A percentile compares a stretch with the other conserved stretches of the same genome.
These are phyloP conservation scores for Austroboletus eburneus DNA, from an alignment of 768 basidiomycete genomes.

Conservation along the genomic window DNA sequence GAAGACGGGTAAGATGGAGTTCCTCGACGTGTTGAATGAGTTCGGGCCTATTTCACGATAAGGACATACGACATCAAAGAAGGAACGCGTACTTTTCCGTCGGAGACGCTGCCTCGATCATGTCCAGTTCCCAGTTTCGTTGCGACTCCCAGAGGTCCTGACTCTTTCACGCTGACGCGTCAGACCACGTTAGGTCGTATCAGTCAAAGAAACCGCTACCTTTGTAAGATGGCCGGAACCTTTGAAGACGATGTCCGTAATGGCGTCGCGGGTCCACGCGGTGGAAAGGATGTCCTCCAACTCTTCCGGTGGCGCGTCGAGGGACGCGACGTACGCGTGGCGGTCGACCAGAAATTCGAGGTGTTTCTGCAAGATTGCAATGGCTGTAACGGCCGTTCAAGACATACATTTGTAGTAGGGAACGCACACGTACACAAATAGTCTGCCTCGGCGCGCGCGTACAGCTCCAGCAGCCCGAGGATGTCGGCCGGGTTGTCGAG, in stretches of 20 bases:
- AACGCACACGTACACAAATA: slow-evolving; percentile 64
- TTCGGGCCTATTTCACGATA: slow-evolving; percentile 31
- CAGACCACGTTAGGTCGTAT: slow-evolving; percentile 7
- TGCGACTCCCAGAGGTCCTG: slow-evolving; percentile 66
- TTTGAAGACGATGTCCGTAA: slow-evolving; percentile 50
- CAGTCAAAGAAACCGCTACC: slow-evolving; percentile 39
- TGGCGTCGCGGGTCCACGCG: slow-evolving; percentile 55
- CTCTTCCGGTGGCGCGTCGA: slow-evolving; percentile 42
- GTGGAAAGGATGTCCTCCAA: slow-evolving; percentile 58
- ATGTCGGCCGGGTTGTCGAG: slow-evolving; percentile 50
- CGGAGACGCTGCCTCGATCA: slow-evolving; percentile 45
- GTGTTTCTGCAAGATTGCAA: slow-evolving; percentile 67
- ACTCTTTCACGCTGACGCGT: slow-evolving; percentile 43
- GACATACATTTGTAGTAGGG: slow-evolving; percentile 8
- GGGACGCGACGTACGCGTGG: slow-evolving; percentile 32
- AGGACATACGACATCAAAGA: neutral
- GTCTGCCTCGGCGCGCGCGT: slow-evolving; percentile 64
- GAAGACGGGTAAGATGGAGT: slow-evolving; percentile 62
- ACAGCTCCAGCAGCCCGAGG: slow-evolving; percentile 55
- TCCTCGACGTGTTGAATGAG: slow-evolving; percentile 51
- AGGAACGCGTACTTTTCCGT: slow-evolving; percentile 41
- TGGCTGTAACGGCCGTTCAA: slow-evolving; percentile 47
- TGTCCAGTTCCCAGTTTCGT: slow-evolving; percentile 70
- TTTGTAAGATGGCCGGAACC: slow-evolving; percentile 60
- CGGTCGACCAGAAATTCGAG: slow-evolving; percentile 51